phyloP scores from a whole-genome alignment of 805 yeast genomes.

The Metschnikowia similis region DNA sequence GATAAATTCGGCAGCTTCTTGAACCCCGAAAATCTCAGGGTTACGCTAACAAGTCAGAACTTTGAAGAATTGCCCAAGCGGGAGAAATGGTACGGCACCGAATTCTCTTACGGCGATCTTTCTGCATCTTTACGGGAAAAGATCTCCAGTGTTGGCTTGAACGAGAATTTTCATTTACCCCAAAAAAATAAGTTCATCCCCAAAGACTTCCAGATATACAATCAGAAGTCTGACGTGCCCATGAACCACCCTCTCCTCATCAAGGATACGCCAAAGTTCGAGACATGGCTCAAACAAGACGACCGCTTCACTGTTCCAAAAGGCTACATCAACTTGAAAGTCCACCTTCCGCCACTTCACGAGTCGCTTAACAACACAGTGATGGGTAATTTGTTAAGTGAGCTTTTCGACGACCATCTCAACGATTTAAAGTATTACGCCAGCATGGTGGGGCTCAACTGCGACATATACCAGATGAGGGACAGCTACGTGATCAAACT shows the following conservation, averaged over 20 bases:
- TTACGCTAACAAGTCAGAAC: constrained; percentile 49
- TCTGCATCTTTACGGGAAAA: constrained; percentile 32
- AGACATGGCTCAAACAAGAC: constrained; percentile 86
- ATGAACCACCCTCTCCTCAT: constrained; percentile 60
- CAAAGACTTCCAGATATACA: constrained; percentile 62
- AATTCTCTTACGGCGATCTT: constrained; percentile 51
- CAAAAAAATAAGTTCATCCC: constrained; percentile 78
- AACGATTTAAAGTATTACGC: constrained; percentile 82
- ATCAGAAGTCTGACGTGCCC: constrained; percentile 31
- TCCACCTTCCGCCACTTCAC: constrained; percentile 62
- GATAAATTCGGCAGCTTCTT: constrained; percentile 46
- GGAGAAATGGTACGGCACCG: constrained; percentile 92
- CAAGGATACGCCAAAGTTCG: constrained; percentile 44
- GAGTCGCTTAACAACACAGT: constrained; percentile 57
- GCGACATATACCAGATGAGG: constrained; percentile 52
- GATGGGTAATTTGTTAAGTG: constrained; percentile 58
- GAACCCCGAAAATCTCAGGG: constrained; percentile 56
- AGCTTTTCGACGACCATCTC: constrained; percentile 69
- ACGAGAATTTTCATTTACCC: constrained; percentile 53
- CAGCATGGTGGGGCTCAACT: constrained; percentile 68
- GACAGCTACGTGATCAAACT: constrained; percentile 65
- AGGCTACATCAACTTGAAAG: constrained; percentile 60
- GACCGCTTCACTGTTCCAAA: constrained; percentile 88
- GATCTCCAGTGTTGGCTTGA: constrained; percentile 26
- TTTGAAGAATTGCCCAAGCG: constrained; percentile 41